These are phyloP conservation scores for Solanum pimpinellifolium DNA, from an alignment of 257 asterid genomes.

Conservation along the genomic window DNA sequence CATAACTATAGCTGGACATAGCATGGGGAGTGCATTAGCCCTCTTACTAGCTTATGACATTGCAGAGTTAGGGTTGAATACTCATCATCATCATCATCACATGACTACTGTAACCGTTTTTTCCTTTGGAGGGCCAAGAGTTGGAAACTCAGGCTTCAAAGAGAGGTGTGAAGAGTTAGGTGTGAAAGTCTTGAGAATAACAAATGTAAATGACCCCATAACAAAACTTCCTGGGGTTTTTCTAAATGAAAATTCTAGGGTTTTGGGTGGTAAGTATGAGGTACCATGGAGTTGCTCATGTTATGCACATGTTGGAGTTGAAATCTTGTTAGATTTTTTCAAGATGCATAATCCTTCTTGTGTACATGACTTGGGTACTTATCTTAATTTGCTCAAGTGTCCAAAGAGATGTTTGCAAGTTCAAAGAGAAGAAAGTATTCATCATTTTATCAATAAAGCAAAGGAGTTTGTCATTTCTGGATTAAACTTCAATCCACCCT, in stretches of 20 bases:
- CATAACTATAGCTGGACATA: slow-evolving; percentile 50
- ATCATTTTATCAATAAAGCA: slow-evolving; percentile 14
- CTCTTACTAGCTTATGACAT: slow-evolving; percentile 40
- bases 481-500: neutral
- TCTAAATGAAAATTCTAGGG: slow-evolving; percentile 45
- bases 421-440: neutral
- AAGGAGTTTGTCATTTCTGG: slow-evolving; percentile 13
- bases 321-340: slow-evolving; percentile 42
- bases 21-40: slow-evolving; percentile 73
- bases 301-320: slow-evolving; percentile 60
- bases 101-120: slow-evolving; percentile 29
- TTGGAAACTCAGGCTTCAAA: slow-evolving; percentile 53
- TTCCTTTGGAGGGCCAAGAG: slow-evolving; percentile 69
- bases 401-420: slow-evolving; percentile 5
- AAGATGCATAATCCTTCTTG: slow-evolving; percentile 54
- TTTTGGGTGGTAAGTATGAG: slow-evolving; percentile 21
- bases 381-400: slow-evolving; percentile 37
- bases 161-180: slow-evolving; percentile 60
- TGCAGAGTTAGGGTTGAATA: slow-evolving; percentile 46
- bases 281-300: slow-evolving; percentile 48
- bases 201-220: slow-evolving; percentile 54
- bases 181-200: slow-evolving; percentile 43
- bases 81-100: neutral
- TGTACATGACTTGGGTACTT: slow-evolving; percentile 50
- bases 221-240: slow-evolving; percentile 61